Percentiles rank a stretch among this genome's conserved stretches.
Conservation (phyloP, 176 grass and related monocot species). For the Carex parvula region DNA sequence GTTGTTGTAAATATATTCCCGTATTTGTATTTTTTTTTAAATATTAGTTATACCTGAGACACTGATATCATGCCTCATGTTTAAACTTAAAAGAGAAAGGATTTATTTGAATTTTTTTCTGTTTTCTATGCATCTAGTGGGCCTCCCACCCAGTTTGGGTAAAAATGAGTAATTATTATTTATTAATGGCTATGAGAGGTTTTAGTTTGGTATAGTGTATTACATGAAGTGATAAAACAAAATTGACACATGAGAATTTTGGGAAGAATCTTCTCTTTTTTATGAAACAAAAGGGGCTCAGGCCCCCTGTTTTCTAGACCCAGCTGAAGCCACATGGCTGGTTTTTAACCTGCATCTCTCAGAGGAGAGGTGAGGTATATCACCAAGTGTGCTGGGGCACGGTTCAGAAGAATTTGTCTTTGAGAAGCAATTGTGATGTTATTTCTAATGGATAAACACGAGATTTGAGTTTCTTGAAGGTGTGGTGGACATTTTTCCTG, state of each 20-base stretch:
- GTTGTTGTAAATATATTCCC: background rate
- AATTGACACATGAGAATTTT: background rate
- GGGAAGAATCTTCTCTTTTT: slow-evolving; percentile 6
- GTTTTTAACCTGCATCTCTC: background rate
- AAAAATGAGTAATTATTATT: no score
- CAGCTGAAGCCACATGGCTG: background rate
- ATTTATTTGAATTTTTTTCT: background rate
- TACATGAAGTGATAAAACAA: no score
- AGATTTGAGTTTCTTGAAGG: background rate
- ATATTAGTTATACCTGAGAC: background rate
- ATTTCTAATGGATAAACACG: background rate
- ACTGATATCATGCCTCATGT: background rate
- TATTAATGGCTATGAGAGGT: no score
- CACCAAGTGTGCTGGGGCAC: background rate
- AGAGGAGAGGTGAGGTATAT: background rate
- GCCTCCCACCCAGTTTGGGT: background rate
- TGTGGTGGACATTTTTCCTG: background rate
- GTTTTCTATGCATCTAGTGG: background rate
- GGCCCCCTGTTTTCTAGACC: background rate
- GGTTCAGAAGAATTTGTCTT: background rate
- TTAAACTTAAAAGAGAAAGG: background rate
- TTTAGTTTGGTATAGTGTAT: no score
- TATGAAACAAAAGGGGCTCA: background rate
- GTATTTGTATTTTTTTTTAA: background rate
- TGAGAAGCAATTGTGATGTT: background rate